Evolutionary conservation across 2,329 filamentous ascomycete genomes (phyloP), one percentile per base, ranked within the genome.

Genomic region (Xylariaceae sp.): DNA sequence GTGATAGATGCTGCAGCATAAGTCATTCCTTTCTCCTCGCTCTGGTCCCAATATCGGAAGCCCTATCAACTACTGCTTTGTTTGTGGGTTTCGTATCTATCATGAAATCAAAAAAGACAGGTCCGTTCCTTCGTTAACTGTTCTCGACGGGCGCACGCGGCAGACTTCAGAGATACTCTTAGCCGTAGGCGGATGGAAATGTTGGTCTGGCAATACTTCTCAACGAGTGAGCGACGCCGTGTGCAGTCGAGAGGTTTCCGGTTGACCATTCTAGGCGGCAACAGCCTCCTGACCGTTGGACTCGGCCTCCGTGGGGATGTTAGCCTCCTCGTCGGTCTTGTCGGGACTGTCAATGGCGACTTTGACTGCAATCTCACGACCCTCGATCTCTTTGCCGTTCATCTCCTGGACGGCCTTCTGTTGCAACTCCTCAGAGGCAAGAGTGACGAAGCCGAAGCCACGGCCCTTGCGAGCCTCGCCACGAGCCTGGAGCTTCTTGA

Each of bases 311-410:
- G 71, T 67, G 50, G 71, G 71, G 56, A 73, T 74, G 64, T 79
- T 86, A 66, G 87, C 83, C 69, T 96, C 92, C 75, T 96, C 92
- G 58, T 86, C 82, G 53, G 82, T 85, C 87, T 97, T 99, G 76
- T 95, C 92, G 58, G 94, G 94, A 81, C 90, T 96, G 79, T 99
- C 94, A 68, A 99, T 97, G 68, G 94, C 94, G 69, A 99, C 91
- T 88, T 99, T 99, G 82, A 99, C 94, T 59, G 94, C 94, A 63
- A 99, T 99, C 79, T 97, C 92, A 67, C 94, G 92, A 58, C 92
- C 94, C 73, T 97, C 94, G 62, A 99, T 94, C 71, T 96, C 89
- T 85, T 96, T 97, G 76, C 90, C 94, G 75, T 99, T 96, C 94
- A 99, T 99, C 81, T 99, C 94, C 46, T 76, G 69, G 60, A 96